A percentile compares a stretch with the other conserved stretches of the same genome.
Conservation (phyloP, 441 rosid genomes). For the Populus hybrid region DNA sequence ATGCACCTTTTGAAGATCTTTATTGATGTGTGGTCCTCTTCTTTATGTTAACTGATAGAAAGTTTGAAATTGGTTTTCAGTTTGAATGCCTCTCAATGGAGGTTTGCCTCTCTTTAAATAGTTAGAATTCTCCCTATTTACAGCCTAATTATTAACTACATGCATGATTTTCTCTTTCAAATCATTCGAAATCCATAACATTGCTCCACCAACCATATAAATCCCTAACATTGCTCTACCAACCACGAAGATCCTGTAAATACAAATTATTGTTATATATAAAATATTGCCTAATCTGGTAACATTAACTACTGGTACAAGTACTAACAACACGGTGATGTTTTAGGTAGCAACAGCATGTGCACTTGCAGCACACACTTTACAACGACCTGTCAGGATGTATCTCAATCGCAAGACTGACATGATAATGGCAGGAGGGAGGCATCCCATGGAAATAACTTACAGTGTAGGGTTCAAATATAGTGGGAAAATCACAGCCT, state of each 20-base stretch:
- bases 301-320: not conserved
- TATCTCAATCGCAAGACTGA: conserved; percentile 75
- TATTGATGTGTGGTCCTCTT: not conserved
- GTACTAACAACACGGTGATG: not conserved
- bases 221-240: too few relatives aligned
- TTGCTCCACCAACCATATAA: too few relatives aligned
- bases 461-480: conserved; percentile 88
- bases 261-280: too few relatives aligned
- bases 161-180: too few relatives aligned
- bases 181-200: too few relatives aligned
- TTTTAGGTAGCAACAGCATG: conserved; percentile 79
- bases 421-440: conserved; percentile 89
- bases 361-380: conserved; percentile 77
- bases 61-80: too few relatives aligned
- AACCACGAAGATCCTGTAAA: too few relatives aligned
- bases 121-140: too few relatives aligned
- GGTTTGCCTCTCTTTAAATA: too few relatives aligned
- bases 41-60: not conserved
- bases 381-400: conserved; percentile 65
- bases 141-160: too few relatives aligned
- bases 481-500: conserved; percentile 79
- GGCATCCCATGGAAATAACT: conserved; percentile 90
- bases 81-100: too few relatives aligned
- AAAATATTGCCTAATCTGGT: too few relatives aligned
- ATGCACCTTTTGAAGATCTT: not conserved